A percentile compares a stretch with the other conserved stretches of the same genome.
phyloP scores from a whole-genome alignment of 345 rosid species.

The Dipteronia dyeriana region DNA sequence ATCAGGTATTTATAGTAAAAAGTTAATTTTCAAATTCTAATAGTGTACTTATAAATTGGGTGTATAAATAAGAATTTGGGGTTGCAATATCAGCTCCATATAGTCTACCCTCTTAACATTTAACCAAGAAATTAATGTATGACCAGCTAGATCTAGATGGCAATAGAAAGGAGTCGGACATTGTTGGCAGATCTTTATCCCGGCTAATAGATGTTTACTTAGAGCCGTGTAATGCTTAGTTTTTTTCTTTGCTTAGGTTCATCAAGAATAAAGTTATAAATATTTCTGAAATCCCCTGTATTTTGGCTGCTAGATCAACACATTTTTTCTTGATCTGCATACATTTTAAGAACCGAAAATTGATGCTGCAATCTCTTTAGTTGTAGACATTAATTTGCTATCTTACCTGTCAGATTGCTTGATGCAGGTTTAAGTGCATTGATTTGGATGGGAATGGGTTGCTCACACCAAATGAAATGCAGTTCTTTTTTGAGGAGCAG shows the following conservation, averaged over 20 bases:
- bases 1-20: background rate
- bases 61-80: background rate
- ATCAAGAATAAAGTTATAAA: background rate
- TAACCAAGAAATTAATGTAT: constrained; percentile 5
- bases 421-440: constrained; percentile 82
- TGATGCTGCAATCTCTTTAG: background rate
- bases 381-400: background rate
- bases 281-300: background rate
- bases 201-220: background rate
- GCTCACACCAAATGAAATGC: constrained; percentile 81
- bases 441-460: constrained; percentile 95
- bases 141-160: background rate
- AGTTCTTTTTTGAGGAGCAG: constrained; percentile 94
- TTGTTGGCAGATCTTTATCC: background rate
- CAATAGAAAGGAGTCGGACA: background rate
- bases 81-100: background rate
- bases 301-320: background rate
- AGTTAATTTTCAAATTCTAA: background rate
- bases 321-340: background rate
- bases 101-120: background rate
- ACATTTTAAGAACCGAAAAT: background rate
- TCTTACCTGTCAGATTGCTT: constrained; percentile 11
- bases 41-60: background rate
- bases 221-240: background rate
- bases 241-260: background rate